Base-by-base conservation (phyloP, 208 protist genomes). In the Angomonas deanei region DNA sequence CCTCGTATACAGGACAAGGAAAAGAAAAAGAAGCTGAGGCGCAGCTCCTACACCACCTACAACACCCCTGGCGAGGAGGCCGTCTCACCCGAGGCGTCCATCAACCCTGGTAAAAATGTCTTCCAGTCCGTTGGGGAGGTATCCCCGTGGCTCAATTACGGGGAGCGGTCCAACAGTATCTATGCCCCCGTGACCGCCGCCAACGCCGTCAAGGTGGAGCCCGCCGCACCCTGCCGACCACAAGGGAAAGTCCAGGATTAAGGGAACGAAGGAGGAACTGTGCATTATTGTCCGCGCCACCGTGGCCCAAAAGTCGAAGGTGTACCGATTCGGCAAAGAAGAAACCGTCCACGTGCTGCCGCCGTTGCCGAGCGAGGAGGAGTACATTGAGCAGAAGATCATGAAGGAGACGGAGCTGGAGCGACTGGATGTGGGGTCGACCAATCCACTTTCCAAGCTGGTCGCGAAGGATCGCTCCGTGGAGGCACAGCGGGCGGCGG, bases 261-360 rank as follows among this genome's bases (percentile, higher is more conserved):
- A 53, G 17, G 68, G 53, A 17, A 56, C 56, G 3, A 70, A 76
- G 49, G 74, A 82, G 1, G 82, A 85, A 49, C 52, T 89, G 15
- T 84, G 79, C 42, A 76, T 94, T 13, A 78, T 94, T 31, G 26
- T 94, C 36, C 88, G 88, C 21, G 81, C 84, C 30, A 69, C 90
- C 21, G 48, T 94, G 19, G 84, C 88, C 27, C 72, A 88, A 48
- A 94, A 92, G 65, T 84, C 76, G 8, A 68, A 48, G 0, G 82
- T 92, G 17, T 64, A 85, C 36, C 76, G 82, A 13, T 94, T 94
- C 63, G 88, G 88, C 8, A 58, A 70, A 30, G 36, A 58, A 6
- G 84, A 94, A 61, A 71, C 80, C n/a, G 88, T 94, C 32, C 83
- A 94, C 66, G 76, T 94, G 27, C 61, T 94, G 34, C 84, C 84